These are phyloP conservation scores for Phoma sp. DNA, from an alignment of 2,329 filamentous ascomycete species.

Conservation along the genomic window DNA sequence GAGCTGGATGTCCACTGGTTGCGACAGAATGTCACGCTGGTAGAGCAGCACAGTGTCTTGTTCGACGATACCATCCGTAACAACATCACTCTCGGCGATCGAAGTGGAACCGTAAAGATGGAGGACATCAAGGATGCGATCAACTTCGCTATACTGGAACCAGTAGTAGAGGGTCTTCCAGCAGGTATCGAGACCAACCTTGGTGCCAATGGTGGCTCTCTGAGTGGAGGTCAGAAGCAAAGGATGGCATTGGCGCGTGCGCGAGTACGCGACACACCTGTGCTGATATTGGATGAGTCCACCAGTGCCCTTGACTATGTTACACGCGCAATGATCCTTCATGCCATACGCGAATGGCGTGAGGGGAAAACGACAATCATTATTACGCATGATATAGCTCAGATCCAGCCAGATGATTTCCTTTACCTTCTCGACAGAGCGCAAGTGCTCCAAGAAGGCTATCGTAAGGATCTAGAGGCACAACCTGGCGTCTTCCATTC, in stretches of 20 bases:
- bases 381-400: conserved; percentile 87
- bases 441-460: conserved; percentile 72
- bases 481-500: conserved; percentile 56
- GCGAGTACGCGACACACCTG: conserved; percentile 75
- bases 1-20: conserved; percentile 74
- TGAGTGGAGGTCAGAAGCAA: conserved; percentile 88
- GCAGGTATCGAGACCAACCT: conserved; percentile 75
- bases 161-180: conserved; percentile 71
- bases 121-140: conserved; percentile 68
- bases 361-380: conserved; percentile 85
- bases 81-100: conserved; percentile 79
- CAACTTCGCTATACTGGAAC: conserved; percentile 71
- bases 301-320: conserved; percentile 85
- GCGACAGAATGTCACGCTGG: conserved; percentile 76
- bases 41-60: conserved; percentile 82
- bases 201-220: conserved; percentile 70
- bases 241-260: conserved; percentile 82
- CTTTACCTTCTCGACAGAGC: conserved; percentile 81
- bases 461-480: conserved; percentile 62
- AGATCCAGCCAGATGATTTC: conserved; percentile 76
- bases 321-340: conserved; percentile 72
- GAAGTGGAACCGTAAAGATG: conserved; percentile 58
- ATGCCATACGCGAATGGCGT: conserved; percentile 79
- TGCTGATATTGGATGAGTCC: conserved; percentile 87
- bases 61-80: conserved; percentile 81